These are phyloP conservation scores for Trametes polyzona DNA, from an alignment of 1,284 basidiomycete species.

Conservation along the genomic window DNA sequence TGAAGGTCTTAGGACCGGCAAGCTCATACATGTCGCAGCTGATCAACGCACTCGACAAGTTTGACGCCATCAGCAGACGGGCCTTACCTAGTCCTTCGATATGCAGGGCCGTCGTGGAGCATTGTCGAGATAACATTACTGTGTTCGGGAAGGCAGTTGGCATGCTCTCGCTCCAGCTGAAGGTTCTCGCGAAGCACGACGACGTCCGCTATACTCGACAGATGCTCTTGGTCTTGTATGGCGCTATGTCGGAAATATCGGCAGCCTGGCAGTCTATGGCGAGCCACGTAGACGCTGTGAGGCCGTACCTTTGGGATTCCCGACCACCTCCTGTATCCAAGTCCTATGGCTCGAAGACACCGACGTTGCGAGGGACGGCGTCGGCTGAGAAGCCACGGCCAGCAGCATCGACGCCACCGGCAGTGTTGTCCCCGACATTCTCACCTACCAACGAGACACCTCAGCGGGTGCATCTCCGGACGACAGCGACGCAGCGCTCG, in stretches of 20 bases:
- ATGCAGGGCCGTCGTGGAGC: slow-evolving; percentile 82
- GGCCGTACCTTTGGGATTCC: slow-evolving; percentile 60
- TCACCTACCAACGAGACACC: slow-evolving; percentile 26
- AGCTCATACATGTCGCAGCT: slow-evolving; percentile 82
- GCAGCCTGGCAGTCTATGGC: slow-evolving; percentile 84
- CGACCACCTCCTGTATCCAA: slow-evolving; percentile 40
- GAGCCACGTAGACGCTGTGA: slow-evolving; percentile 74
- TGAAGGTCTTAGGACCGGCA: slow-evolving; percentile 86
- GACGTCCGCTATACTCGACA: slow-evolving; percentile 91
- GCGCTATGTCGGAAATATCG: slow-evolving; percentile 88
- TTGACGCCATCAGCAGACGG: slow-evolving; percentile 83
- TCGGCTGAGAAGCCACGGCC: slow-evolving; percentile 21
- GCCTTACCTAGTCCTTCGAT: slow-evolving; percentile 70
- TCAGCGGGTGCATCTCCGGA: slow-evolving; percentile 26
- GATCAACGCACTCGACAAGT: slow-evolving; percentile 90
- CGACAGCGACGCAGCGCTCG: slow-evolving; percentile 26
- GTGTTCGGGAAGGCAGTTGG: slow-evolving; percentile 88
- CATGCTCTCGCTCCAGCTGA: slow-evolving; percentile 83
- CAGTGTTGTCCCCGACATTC: slow-evolving; percentile 28
- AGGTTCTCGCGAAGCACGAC: slow-evolving; percentile 73
- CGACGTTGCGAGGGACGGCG: slow-evolving; percentile 21
- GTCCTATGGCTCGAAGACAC: slow-evolving; percentile 26
- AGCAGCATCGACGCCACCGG: slow-evolving; percentile 34
- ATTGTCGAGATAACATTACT: slow-evolving; percentile 84
- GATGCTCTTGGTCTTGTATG: slow-evolving; percentile 88